phyloP scores from a whole-genome alignment of 2,329 filamentous ascomycete species.

The Xylariaceae sp. region DNA sequence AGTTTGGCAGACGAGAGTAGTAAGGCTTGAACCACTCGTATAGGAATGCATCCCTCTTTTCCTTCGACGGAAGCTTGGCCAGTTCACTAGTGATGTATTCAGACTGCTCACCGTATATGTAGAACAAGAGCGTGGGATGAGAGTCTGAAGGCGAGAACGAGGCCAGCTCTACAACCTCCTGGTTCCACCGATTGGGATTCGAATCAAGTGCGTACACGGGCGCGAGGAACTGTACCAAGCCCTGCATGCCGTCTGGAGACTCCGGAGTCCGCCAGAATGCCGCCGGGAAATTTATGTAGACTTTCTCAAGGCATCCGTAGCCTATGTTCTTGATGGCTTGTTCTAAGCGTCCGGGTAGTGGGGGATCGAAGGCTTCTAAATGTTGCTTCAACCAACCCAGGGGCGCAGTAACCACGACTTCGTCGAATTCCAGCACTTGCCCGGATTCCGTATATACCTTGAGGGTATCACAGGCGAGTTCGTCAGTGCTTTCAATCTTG shows the following conservation, averaged over 20 bases:
- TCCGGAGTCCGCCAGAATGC: slow-evolving; percentile 64
- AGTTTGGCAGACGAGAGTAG: slow-evolving; percentile 68
- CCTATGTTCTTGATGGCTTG: slow-evolving; percentile 59
- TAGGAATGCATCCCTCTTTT: slow-evolving; percentile 51
- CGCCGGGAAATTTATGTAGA: slow-evolving; percentile 63
- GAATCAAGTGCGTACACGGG: slow-evolving; percentile 61
- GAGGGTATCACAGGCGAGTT: slow-evolving; percentile 32
- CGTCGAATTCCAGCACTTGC: slow-evolving; percentile 52
- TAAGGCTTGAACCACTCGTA: slow-evolving; percentile 70
- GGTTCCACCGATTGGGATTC: slow-evolving; percentile 63
- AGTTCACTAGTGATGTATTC: slow-evolving; percentile 46
- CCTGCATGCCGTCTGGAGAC: slow-evolving; percentile 43
- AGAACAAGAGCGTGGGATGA: slow-evolving; percentile 84
- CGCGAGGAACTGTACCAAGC: slow-evolving; percentile 71
- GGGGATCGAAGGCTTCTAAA: slow-evolving; percentile 52
- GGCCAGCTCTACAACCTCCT: slow-evolving; percentile 72
- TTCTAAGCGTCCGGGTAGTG: slow-evolving; percentile 51
- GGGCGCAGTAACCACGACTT: slow-evolving; percentile 62
- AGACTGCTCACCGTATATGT: slow-evolving; percentile 62
- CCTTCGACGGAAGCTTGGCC: slow-evolving; percentile 37
- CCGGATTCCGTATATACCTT: slow-evolving; percentile 44
- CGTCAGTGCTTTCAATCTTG: slow-evolving; percentile 36
- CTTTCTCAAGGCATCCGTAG: slow-evolving; percentile 69
- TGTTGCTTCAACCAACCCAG: slow-evolving; percentile 64
- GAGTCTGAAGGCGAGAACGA: slow-evolving; percentile 53